A percentile compares a stretch with the other conserved stretches of the same genome.
phyloP scores from a whole-genome alignment of 2,329 filamentous ascomycete species.

The Colletotrichum sp. region DNA sequence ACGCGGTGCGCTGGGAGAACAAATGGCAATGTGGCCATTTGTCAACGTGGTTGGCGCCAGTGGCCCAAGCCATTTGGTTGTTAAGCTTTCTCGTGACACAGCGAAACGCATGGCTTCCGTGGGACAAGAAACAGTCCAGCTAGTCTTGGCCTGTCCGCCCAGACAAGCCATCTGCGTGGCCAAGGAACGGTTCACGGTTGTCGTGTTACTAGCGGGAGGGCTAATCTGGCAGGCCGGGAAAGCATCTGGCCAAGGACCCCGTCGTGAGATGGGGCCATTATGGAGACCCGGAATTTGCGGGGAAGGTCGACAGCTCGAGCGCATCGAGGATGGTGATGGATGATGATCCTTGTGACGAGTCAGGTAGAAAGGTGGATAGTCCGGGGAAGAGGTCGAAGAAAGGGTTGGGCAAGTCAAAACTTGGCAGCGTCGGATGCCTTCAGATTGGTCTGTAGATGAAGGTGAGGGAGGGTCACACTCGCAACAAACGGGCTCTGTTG shows the following conservation, averaged over 20 bases:
- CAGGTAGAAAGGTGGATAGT: conserved; percentile 15
- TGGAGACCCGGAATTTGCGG: conserved; percentile 16
- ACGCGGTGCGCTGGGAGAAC: not conserved
- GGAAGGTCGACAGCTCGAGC: not conserved
- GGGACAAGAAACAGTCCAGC: not conserved
- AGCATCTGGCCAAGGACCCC: not conserved
- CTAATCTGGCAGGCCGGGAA: conserved; percentile 11
- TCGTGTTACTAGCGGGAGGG: conserved; percentile 18
- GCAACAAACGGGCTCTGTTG: not conserved
- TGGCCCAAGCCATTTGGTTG: not conserved
- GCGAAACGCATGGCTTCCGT: not conserved
- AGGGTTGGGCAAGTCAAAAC: not conserved
- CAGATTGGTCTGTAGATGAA: not conserved
- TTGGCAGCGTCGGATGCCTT: not conserved
- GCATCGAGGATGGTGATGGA: not conserved
- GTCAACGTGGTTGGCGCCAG: not conserved
- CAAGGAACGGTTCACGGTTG: conserved; percentile 20
- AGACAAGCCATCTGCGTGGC: conserved; percentile 6
- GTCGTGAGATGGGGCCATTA: not conserved
- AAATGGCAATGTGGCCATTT: not conserved
- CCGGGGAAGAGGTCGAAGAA: conserved; percentile 2
- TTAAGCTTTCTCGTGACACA: conserved; percentile 20
- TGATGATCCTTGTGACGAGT: conserved; percentile 4
- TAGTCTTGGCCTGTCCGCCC: not conserved
- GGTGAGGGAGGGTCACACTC: not conserved